Evolutionary conservation across 345 rosid genomes (phyloP), one percentile per base, ranked within the genome.

Genomic region (Salix purpurea): DNA sequence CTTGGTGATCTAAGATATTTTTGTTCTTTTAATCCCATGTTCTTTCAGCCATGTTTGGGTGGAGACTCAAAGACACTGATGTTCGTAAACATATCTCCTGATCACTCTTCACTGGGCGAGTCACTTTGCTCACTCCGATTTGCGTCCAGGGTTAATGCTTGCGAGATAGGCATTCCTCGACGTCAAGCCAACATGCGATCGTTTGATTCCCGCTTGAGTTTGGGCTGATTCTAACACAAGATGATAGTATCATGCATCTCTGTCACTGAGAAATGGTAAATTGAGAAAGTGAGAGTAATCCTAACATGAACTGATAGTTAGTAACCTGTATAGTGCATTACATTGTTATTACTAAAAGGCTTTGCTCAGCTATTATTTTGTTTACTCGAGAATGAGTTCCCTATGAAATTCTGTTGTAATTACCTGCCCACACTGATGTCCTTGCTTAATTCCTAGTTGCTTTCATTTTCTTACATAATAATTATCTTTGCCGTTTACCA

Each of bases 301-400:
- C 88, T 90, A 87, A 89, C 91, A 76, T 42, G 76, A 81, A 73
- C 76, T 79, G 87, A 81, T 74, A 77, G 79, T 83, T 74, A 76
- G 80, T 83, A 82, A 77, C 62, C 30, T 79, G 82, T 79, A 74
- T 75, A 79, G 82, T 36, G 78, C 65, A 65, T 15, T 50, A 34
- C 5, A 19, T 34, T 23, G 23, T 14, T 77, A 48, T 61, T 64
- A 19, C 39, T 39, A 8, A 23, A 34, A 67, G 37, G 24, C 37
- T 18, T 37, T 16, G 4, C 15, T 13, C 15, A 5, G 4, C 7
- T 13, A 56, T 68, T 39, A 39, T 23, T 5, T 23, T 52, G 46
- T 50, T 74, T 15, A 54, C n/a, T 66, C 36, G 56, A 75, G 54
- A 54, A 75, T 67, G 78, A 52, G 50, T 28, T 37, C 46, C 54